Percentiles rank a stretch among this genome's conserved stretches.
Evolutionary conservation across 2,329 filamentous ascomycete genomes (phyloP).

Genomic region (Coniochaeta sp.): DNA sequence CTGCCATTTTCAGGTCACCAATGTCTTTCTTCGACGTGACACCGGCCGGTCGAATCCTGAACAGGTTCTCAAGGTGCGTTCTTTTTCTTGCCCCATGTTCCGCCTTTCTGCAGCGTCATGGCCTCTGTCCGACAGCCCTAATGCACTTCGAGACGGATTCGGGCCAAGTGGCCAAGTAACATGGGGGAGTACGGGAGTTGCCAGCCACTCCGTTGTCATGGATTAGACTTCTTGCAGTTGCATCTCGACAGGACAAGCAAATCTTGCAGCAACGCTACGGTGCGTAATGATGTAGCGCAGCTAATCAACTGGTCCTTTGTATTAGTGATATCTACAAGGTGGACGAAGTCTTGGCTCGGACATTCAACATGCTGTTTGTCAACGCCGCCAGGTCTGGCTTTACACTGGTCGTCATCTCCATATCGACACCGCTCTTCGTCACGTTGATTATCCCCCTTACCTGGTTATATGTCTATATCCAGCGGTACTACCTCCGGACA

Average conservation of each 20-base stretch:
- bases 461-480: slow-evolving; percentile 82
- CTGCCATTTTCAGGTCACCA: slow-evolving; percentile 91
- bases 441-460: slow-evolving; percentile 74
- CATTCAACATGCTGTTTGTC: slow-evolving; percentile 93
- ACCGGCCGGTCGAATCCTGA: slow-evolving; percentile 90
- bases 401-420: slow-evolving; percentile 79
- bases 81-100: not conserved
- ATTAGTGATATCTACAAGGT: slow-evolving; percentile 69
- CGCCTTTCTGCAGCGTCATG: not conserved
- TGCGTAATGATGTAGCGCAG: not conserved
- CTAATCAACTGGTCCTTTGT: slow-evolving; percentile 10
- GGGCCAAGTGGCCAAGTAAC: slow-evolving; percentile 8
- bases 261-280: not conserved
- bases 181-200: slow-evolving; percentile 1
- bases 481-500: slow-evolving; percentile 93
- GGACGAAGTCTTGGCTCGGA: slow-evolving; percentile 89
- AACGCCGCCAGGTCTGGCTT: slow-evolving; percentile 71
- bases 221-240: not conserved
- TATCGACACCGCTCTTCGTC: slow-evolving; percentile 73
- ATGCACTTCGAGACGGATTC: slow-evolving; percentile 5
- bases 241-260: slow-evolving; percentile 6
- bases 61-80: slow-evolving; percentile 82
- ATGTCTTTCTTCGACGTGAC: slow-evolving; percentile 99
- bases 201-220: not conserved
- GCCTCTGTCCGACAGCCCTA: slow-evolving; percentile 8